Percentiles rank a stretch among this genome's conserved stretches.
Conservation (phyloP, 495 filamentous ascomycete species). For the Filosporella fistucella region DNA sequence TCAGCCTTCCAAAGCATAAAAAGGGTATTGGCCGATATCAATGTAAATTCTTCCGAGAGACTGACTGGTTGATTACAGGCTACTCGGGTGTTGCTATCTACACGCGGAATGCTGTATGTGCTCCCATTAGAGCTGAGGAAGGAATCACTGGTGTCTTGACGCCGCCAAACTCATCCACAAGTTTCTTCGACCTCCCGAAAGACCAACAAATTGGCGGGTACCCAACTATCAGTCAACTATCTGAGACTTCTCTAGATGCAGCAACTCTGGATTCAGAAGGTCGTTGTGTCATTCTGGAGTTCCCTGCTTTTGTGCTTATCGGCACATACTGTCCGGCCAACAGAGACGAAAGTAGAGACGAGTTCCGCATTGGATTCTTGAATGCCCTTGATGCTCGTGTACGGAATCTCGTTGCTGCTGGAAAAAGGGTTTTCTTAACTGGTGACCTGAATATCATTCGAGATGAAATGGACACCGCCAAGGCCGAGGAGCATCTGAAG, state of each 20-base stretch:
- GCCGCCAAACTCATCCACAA: constrained; percentile 68
- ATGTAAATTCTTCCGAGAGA: constrained; percentile 3
- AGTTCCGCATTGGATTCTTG: constrained; percentile 78
- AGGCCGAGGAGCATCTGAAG: constrained; percentile 60
- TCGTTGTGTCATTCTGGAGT: constrained; percentile 87
- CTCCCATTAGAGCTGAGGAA: constrained; percentile 89
- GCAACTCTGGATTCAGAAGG: constrained; percentile 82
- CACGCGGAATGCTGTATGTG: constrained; percentile 82
- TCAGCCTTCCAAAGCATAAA: constrained; percentile 87
- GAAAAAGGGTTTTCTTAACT: constrained; percentile 77
- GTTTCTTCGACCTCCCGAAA: constrained; percentile 69
- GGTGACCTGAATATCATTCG: constrained; percentile 90
- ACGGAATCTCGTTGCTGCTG: constrained; percentile 74
- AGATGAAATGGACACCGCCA: constrained; percentile 68
- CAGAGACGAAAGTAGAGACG: constrained; percentile 76
- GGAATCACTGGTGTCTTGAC: constrained; percentile 81
- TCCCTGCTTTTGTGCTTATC: constrained; percentile 90
- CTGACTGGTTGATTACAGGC: constrained; percentile 43
- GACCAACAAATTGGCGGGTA: constrained; percentile 93
- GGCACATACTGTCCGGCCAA: constrained; percentile 88
- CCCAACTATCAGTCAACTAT: constrained; percentile 63
- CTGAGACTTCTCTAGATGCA: constrained; percentile 57
- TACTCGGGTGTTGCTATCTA: constrained; percentile 97
- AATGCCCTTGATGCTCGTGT: constrained; percentile 75
- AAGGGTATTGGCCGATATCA: too few species aligned